Conservation (phyloP, 768 basidiomycete species). For the Psilocybe cyanescens region DNA sequence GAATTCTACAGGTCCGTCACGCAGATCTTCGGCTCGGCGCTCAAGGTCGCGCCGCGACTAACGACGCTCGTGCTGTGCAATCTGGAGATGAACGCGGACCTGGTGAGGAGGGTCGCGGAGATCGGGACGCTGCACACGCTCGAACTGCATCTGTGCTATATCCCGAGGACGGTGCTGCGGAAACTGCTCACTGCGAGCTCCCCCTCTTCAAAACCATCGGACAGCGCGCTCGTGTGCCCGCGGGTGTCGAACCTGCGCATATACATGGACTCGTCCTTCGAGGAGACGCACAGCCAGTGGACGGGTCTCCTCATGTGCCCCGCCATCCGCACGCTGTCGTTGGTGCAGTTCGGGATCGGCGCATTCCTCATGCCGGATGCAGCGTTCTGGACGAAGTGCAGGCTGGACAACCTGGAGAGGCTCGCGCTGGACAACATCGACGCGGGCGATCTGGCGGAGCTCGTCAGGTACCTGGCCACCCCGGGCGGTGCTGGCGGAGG, state of each 20-base stretch:
- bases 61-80: conserved; percentile 23
- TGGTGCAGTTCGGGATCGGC: conserved; percentile 17
- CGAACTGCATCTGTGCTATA: conserved; percentile 21
- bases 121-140: conserved; percentile 25
- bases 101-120: conserved; percentile 19
- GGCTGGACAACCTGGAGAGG: conserved; percentile 24
- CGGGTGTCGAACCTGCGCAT: conserved; percentile 22
- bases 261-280: conserved; percentile 24
- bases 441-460: conserved; percentile 12
- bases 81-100: conserved; percentile 19
- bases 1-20: conserved; percentile 23
- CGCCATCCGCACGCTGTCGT: conserved; percentile 23
- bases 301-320: conserved; percentile 25
- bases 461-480: conserved; percentile 14
- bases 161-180: conserved; percentile 16
- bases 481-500: not conserved
- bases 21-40: conserved; percentile 16
- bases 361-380: conserved; percentile 17
- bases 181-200: not conserved
- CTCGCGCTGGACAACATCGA: conserved; percentile 27
- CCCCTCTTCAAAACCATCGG: too few relatives aligned
- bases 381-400: conserved; percentile 20
- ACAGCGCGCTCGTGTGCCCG: conserved; percentile 7
- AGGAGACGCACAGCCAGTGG: conserved; percentile 27
- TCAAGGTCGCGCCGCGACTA: conserved; percentile 17